Percentiles rank a stretch among this genome's conserved stretches.
Evolutionary conservation across 257 asterid species (phyloP).

Genomic region (Petunia axillaris): DNA sequence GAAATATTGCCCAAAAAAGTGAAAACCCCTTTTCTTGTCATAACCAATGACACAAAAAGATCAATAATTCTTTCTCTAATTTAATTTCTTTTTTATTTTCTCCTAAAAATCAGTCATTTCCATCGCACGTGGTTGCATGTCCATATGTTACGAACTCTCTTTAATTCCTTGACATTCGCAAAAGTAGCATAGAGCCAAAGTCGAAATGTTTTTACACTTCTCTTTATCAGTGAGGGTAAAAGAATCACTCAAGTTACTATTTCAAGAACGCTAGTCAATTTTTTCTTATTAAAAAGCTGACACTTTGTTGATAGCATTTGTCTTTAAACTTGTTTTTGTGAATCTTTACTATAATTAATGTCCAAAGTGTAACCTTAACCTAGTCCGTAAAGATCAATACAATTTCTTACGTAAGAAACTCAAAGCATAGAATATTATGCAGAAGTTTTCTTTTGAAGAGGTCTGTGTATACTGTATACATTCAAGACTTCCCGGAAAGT

Average conservation of each 20-base stretch:
- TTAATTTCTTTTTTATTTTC: neutral
- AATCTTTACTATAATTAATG: neutral
- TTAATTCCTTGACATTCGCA: neutral
- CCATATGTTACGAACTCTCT: neutral
- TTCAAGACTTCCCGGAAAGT: neutral
- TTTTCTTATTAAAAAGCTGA: neutral
- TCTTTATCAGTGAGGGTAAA: neutral
- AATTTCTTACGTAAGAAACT: neutral
- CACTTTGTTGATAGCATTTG: neutral
- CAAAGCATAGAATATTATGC: neutral
- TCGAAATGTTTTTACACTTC: neutral
- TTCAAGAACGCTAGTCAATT: neutral
- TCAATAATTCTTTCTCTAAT: neutral
- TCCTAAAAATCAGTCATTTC: neutral
- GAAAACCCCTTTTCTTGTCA: neutral
- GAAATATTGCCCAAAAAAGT: neutral
- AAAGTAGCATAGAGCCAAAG: neutral
- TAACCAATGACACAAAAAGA: neutral
- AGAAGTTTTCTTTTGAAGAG: neutral
- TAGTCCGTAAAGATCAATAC: neutral
- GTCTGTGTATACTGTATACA: neutral
- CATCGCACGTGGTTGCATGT: neutral
- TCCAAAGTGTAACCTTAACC: neutral
- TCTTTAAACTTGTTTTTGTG: neutral
- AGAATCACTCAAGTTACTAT: neutral